phyloP scores from a whole-genome alignment of 73 alveolate genomes.

The Blepharisma japonicum region DNA sequence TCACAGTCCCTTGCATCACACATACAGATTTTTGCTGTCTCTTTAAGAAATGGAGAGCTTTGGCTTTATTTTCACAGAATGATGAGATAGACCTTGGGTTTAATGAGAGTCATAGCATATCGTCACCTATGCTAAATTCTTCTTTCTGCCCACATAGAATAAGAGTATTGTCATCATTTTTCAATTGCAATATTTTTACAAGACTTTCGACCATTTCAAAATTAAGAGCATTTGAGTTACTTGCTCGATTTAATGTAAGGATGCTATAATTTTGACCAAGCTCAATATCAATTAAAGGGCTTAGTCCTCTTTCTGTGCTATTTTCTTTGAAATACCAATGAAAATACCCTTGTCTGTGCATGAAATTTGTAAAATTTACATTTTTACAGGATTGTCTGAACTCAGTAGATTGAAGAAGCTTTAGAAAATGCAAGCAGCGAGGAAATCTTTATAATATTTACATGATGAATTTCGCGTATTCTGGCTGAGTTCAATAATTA shows the following conservation, averaged over 20 bases:
- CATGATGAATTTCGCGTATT: conserved; percentile 8
- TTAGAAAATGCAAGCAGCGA: background rate
- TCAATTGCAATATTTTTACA: background rate
- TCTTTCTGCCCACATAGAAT: background rate
- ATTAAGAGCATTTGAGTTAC: background rate
- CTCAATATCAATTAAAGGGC: background rate
- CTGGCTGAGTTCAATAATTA: conserved; percentile 19
- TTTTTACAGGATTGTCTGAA: conserved; percentile 17
- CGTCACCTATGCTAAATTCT: conserved; percentile 8
- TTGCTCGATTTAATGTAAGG: background rate
- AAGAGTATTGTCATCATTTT: background rate
- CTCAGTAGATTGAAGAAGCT: background rate
- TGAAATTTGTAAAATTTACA: background rate
- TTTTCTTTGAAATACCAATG: conserved; percentile 23
- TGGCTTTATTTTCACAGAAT: conserved; percentile 4
- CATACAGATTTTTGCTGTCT: background rate
- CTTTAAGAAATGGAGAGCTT: background rate
- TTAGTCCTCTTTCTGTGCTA: background rate
- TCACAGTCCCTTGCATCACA: background rate
- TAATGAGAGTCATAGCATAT: background rate
- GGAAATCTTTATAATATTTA: conserved; percentile 6
- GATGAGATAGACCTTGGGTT: background rate
- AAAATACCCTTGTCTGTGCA: background rate
- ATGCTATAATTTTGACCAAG: background rate
- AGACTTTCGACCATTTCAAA: conserved; percentile 17